A percentile compares a stretch with the other conserved stretches of the same genome.
Evolutionary conservation across 192 early-diverging fungal species (phyloP).

Genomic region (Podila horticola): DNA sequence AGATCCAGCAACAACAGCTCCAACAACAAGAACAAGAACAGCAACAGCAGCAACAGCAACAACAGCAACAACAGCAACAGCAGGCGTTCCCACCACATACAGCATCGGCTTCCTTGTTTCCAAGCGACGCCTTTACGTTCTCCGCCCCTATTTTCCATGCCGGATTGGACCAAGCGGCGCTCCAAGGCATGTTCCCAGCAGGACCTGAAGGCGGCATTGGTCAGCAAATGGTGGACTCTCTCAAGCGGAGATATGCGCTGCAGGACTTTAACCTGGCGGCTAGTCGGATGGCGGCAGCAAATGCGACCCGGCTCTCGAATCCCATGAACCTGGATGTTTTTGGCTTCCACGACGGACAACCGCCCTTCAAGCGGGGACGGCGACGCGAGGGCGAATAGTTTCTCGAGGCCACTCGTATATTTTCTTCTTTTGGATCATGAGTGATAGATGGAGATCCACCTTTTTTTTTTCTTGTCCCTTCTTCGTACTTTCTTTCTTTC

Average conservation of each 20-base stretch:
- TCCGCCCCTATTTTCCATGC: constrained; percentile 42
- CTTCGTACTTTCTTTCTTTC: not conserved
- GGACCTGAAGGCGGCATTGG: constrained; percentile 50
- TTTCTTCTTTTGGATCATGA: not conserved
- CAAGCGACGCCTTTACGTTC: constrained; percentile 45
- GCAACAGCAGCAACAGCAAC: constrained; percentile 23
- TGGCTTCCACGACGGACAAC: constrained; percentile 34
- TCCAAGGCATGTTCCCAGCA: constrained; percentile 24
- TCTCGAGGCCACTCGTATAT: not conserved
- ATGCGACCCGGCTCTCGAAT: constrained; percentile 17
- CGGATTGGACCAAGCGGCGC: constrained; percentile 20
- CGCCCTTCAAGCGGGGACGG: constrained; percentile 41
- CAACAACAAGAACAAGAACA: constrained; percentile 24
- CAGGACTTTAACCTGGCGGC: constrained; percentile 43
- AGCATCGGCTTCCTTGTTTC: constrained; percentile 26
- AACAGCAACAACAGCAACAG: constrained; percentile 28
- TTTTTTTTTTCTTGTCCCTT: not conserved
- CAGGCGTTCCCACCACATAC: constrained; percentile 9
- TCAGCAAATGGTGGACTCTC: constrained; percentile 45
- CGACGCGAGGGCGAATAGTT: constrained; percentile 41
- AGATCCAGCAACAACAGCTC: constrained; percentile 1
- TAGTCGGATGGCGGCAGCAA: constrained; percentile 20
- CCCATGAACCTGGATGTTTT: constrained; percentile 41
- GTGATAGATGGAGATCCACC: not conserved
- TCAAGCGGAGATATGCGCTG: constrained; percentile 39